Percentiles rank a stretch among this genome's conserved stretches.
phyloP scores from a whole-genome alignment of 225 moss, liverwort and hornwort species.

The Polytrichum commune region DNA sequence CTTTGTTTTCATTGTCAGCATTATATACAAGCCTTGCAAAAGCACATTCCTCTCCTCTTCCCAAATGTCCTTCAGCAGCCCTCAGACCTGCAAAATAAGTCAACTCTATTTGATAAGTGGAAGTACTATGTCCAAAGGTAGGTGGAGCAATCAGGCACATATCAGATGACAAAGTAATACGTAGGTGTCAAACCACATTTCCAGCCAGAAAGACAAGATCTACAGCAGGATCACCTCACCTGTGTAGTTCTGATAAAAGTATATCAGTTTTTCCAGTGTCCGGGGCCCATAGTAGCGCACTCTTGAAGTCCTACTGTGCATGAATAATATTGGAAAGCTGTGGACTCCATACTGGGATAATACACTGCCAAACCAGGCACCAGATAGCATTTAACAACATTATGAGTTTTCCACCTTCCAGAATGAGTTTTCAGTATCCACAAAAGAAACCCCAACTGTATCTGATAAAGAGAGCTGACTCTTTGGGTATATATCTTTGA shows the following conservation, averaged over 20 bases:
- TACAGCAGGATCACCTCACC: constrained; percentile 12
- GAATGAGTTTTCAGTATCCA: no score
- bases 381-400: no score
- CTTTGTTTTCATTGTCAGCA: constrained; percentile 51
- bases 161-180: no score
- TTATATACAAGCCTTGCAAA: constrained; percentile 55
- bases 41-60: constrained; percentile 46
- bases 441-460: no score
- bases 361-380: constrained; percentile 30
- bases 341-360: constrained; percentile 69
- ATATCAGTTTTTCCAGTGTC: constrained; percentile 38
- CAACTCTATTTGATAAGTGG: background rate
- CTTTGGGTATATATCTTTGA: no score
- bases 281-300: constrained; percentile 54
- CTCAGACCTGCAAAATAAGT: constrained; percentile 34
- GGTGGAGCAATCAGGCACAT: no score
- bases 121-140: no score
- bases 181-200: no score
- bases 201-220: no score
- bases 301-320: constrained; percentile 58
- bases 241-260: constrained; percentile 61
- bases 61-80: constrained; percentile 28
- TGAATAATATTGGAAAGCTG: constrained; percentile 57
- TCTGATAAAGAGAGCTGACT: no score
- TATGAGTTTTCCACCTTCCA: no score